Base-by-base conservation (phyloP, 805 yeast genomes). In the Ogataea parapolymorpha region DNA sequence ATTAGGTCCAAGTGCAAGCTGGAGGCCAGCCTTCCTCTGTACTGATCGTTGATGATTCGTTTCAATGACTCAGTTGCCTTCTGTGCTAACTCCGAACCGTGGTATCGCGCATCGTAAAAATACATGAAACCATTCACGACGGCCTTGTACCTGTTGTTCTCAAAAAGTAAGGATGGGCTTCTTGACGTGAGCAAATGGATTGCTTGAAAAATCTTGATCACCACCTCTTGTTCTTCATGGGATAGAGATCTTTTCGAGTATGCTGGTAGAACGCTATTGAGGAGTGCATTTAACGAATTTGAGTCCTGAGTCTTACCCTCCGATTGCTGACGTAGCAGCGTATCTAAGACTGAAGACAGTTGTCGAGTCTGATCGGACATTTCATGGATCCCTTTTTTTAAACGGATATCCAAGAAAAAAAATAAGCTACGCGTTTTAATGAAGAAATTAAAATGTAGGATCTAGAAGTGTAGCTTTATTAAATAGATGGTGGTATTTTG, bases 151-250 rank as follows among this genome's bases (percentile, higher is more conserved):
- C 48, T 35, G 26, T 54, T 36, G 24, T 51, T 39, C 16, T 58
- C 61, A 6, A 55, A 35, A 6, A 62, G 42, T 11, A 60, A 40
- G 2, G 58, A 46, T 2, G 61, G 59, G 17, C 54, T 47, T 31
- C 61, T 42, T 0, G 42, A 27, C 7, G 59, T 35, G 17, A 62
- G 37, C 10, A 51, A 37, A 14, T 56, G 43, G 8, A 61, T 33
- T 2, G 63, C 59, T 23, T 48, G 46, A 41, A 62, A 61, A 7
- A 62, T 59, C 41, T 63, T 63, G 25, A 46, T 17, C 2, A 53
- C 51, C 10, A 56, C 53, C 11, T 39, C 30, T 10, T 32, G 39
- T 37, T 57, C 58, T 11, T 49, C 50, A 5, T 18, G 38, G 23
- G 40, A 33, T 10, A 48, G 39, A 3, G 25, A 18, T 23, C 45